Evolutionary conservation across 306 rosid species (phyloP).

Genomic region (Cyclanthera cordifolia): DNA sequence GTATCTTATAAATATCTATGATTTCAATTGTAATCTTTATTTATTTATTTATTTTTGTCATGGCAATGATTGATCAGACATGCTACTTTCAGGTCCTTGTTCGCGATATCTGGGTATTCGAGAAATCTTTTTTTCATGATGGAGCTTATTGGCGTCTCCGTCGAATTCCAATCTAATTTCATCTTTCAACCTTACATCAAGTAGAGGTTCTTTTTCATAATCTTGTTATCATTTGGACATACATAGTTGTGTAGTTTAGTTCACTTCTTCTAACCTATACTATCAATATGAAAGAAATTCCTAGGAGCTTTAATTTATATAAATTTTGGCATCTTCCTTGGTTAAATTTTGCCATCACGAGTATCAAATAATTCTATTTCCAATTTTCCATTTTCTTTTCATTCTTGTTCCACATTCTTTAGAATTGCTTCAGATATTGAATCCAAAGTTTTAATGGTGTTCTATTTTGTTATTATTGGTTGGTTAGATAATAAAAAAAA

Average conservation of each 20-base stretch:
- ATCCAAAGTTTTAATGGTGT: neutral
- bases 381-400: too few relatives aligned
- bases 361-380: neutral
- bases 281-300: too few relatives aligned
- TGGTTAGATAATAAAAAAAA: neutral
- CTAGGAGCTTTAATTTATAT: neutral
- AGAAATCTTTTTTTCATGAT: slow-evolving; percentile 61
- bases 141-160: slow-evolving; percentile 79
- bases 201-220: neutral
- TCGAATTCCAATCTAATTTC: slow-evolving; percentile 38
- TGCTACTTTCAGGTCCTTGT: slow-evolving; percentile 82
- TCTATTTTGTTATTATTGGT: too few relatives aligned
- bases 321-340: neutral
- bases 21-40: too few relatives aligned
- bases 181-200: slow-evolving; percentile 13
- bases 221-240: neutral
- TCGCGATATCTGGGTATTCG: slow-evolving; percentile 93
- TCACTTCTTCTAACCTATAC: too few relatives aligned
- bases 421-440: neutral
- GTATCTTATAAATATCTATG: too few relatives aligned
- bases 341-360: neutral
- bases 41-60: too few relatives aligned
- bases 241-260: neutral
- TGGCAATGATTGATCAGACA: too few relatives aligned
- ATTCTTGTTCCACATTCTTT: neutral